These are phyloP conservation scores for Knufia petricola DNA, from an alignment of 2,329 filamentous ascomycete genomes.

Conservation along the genomic window DNA sequence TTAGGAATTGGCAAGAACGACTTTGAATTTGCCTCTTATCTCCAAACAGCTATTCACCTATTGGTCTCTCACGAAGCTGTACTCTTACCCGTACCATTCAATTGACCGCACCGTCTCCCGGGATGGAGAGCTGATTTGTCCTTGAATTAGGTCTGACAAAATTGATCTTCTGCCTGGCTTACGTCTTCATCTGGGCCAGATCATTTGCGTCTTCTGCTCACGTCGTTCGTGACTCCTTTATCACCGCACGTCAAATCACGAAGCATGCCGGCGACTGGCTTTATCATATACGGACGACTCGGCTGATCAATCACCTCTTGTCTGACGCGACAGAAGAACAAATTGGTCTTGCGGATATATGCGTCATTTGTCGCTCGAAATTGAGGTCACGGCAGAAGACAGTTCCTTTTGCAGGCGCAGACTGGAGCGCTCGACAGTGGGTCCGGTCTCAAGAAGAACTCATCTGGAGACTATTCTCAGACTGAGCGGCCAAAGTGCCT, in stretches of 20 bases:
- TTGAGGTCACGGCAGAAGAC: constrained; percentile 3
- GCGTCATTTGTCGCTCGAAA: constrained; percentile 3
- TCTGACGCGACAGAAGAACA: constrained; percentile 3
- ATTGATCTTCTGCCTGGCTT: constrained; percentile 2
- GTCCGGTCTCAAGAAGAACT: constrained; percentile 1
- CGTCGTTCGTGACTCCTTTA: constrained; percentile 3
- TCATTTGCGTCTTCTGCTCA: constrained; percentile 2
- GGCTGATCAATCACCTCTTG: constrained; percentile 2
- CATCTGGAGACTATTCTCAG: constrained; percentile 3
- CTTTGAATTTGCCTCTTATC: constrained; percentile 2
- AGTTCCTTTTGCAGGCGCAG: constrained; percentile 2
- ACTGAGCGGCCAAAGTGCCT: constrained; percentile 3
- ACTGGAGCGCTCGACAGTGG: constrained; percentile 1
- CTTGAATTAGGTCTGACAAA: constrained; percentile 4
- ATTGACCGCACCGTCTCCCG: constrained; percentile 1
- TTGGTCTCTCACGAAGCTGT: constrained; percentile 2
- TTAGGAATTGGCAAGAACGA: constrained; percentile 2
- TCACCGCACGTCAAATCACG: constrained; percentile 2
- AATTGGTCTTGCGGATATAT: constrained; percentile 4
- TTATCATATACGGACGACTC: constrained; percentile 4
- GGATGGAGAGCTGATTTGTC: constrained; percentile 2
- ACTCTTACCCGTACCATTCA: constrained; percentile 1
- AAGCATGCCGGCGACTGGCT: constrained; percentile 2
- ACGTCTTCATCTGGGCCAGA: constrained; percentile 2
- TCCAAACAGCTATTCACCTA: constrained; percentile 2